Percentiles rank a stretch among this genome's conserved stretches.
Evolutionary conservation across 177 flowering plant genomes (phyloP).

Genomic region (Telopea speciosissima): DNA sequence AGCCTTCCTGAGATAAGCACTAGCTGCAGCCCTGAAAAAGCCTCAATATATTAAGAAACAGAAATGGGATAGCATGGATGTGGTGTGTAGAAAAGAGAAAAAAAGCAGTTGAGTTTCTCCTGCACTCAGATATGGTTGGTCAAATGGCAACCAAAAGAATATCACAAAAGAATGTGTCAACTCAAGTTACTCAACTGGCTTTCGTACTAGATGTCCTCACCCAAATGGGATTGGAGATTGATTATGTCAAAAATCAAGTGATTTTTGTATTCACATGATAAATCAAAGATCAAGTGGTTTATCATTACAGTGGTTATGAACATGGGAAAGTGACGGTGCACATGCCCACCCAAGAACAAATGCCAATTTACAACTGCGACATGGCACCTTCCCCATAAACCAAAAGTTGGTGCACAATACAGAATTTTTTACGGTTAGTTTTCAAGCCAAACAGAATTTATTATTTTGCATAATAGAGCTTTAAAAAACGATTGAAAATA

Average conservation of each 20-base stretch:
- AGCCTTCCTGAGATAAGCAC: constrained; percentile 63
- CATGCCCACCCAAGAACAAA: too few species aligned
- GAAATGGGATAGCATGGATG: not conserved
- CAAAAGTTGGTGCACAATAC: too few species aligned
- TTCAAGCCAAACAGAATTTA: too few species aligned
- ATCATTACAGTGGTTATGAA: too few species aligned
- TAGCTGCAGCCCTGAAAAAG: constrained; percentile 64
- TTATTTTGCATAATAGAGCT: too few species aligned
- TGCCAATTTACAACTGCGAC: too few species aligned
- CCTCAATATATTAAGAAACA: constrained; percentile 2
- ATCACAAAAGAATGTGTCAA: not conserved
- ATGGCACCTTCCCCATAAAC: too few species aligned
- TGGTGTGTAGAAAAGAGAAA: not conserved
- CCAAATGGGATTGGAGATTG: not conserved
- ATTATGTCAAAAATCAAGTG: not conserved
- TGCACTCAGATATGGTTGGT: not conserved
- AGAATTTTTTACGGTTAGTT: too few species aligned
- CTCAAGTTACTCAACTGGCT: not conserved
- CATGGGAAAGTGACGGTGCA: too few species aligned
- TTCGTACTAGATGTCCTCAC: not conserved
- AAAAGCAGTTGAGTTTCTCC: not conserved
- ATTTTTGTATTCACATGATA: too few species aligned
- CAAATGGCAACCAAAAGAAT: not conserved
- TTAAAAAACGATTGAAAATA: too few species aligned
- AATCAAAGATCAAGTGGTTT: too few species aligned